Percentiles rank a stretch among this genome's conserved stretches.
These are phyloP conservation scores for Coemansia sp. DNA, from an alignment of 192 early-diverging fungal species.

Conservation along the genomic window DNA sequence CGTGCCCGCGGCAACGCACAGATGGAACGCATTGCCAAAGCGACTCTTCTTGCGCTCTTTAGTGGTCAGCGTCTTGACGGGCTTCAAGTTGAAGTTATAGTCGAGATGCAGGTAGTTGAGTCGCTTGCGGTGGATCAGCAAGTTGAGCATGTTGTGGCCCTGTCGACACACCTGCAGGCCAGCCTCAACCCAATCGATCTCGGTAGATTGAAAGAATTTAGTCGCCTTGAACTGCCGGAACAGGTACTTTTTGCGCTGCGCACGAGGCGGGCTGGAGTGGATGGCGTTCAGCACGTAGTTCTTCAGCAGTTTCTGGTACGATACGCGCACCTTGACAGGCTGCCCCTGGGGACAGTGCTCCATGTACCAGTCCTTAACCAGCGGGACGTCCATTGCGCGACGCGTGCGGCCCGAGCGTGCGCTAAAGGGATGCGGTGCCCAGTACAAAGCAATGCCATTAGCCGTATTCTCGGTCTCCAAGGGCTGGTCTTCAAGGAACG, in stretches of 20 bases:
- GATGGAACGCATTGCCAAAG: slow-evolving; percentile 97
- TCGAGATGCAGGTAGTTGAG: slow-evolving; percentile 98
- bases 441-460: slow-evolving; percentile 90
- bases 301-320: slow-evolving; percentile 97
- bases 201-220: slow-evolving; percentile 99
- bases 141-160: slow-evolving; percentile 99
- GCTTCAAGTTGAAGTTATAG: slow-evolving; percentile 99
- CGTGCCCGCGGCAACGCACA: slow-evolving; percentile 63
- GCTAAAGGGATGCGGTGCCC: slow-evolving; percentile 98
- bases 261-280: slow-evolving; percentile 84
- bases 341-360: slow-evolving; percentile 92
- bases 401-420: slow-evolving; percentile 88
- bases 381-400: slow-evolving; percentile 89
- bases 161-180: slow-evolving; percentile 98
- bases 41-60: slow-evolving; percentile 99
- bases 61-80: slow-evolving; percentile 97
- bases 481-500: slow-evolving; percentile 78
- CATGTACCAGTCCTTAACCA: slow-evolving; percentile 98
- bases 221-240: slow-evolving; percentile 94
- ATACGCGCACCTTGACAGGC: slow-evolving; percentile 98
- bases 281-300: slow-evolving; percentile 94
- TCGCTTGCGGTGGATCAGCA: slow-evolving; percentile 98
- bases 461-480: slow-evolving; percentile 93
- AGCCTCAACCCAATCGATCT: slow-evolving; percentile 99
- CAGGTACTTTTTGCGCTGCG: slow-evolving; percentile 89